A percentile compares a stretch with the other conserved stretches of the same genome.
phyloP scores from a whole-genome alignment of 2,329 filamentous ascomycete species.

The Aspergillus quadrilineatus region DNA sequence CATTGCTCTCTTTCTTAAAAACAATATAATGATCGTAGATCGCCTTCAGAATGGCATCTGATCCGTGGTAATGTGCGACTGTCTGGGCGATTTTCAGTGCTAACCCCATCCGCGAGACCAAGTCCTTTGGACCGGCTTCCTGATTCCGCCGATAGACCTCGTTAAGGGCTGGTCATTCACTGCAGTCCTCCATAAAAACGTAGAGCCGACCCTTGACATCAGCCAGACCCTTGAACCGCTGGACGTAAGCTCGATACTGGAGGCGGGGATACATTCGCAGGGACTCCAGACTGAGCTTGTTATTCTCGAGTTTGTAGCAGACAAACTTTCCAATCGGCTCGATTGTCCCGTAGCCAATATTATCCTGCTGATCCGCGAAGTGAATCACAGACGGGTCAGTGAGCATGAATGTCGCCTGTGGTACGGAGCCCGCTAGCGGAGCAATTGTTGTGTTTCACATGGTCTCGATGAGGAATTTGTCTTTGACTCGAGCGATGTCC shows the following conservation, averaged over 20 bases:
- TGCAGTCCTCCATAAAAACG: neutral
- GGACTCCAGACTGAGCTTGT: neutral
- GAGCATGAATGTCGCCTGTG: too few relatives aligned
- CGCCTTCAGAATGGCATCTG: constrained; percentile 7
- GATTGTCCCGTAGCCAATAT: too few relatives aligned
- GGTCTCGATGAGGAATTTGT: too few relatives aligned
- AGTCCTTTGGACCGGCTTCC: neutral
- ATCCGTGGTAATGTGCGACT: neutral
- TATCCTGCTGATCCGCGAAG: too few relatives aligned
- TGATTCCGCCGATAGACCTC: neutral
- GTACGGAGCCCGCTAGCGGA: too few relatives aligned
- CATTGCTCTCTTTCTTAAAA: too few relatives aligned
- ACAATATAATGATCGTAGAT: too few relatives aligned
- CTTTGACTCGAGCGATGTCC: too few relatives aligned
- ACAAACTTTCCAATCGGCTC: neutral
- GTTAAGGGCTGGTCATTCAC: neutral
- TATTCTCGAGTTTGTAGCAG: neutral
- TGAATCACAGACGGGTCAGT: too few relatives aligned
- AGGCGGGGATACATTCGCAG: neutral
- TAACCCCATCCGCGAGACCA: neutral
- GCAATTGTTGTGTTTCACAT: too few relatives aligned
- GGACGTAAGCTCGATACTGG: neutral
- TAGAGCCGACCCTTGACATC: neutral
- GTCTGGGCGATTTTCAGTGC: neutral
- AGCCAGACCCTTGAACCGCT: neutral